phyloP scores from a whole-genome alignment of 495 filamentous ascomycete genomes.

The Neurospora sp. region DNA sequence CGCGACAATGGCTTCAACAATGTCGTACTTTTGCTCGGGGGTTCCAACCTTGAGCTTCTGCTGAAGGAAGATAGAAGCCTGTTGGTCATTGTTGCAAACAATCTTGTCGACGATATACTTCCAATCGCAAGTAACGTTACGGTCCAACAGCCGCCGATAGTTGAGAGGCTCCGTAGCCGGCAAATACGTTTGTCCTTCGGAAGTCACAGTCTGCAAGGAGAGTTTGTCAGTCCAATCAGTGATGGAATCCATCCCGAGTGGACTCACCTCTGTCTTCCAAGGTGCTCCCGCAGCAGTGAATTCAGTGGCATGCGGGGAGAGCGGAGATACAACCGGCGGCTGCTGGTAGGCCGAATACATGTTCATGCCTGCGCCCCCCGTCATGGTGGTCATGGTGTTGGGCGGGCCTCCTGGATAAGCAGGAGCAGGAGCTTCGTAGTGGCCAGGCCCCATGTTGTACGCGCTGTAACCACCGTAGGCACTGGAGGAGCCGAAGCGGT shows the following conservation, averaged over 20 bases:
- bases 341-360: constrained; percentile 56
- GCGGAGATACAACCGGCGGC: constrained; percentile 63
- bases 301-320: constrained; percentile 78
- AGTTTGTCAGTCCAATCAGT: constrained; percentile 6
- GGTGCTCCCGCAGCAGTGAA: constrained; percentile 46
- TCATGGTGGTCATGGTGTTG: constrained; percentile 16
- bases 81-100: constrained; percentile 97
- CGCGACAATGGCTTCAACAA: constrained; percentile 90
- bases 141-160: constrained; percentile 89
- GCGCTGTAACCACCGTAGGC: constrained; percentile 13
- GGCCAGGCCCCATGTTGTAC: constrained; percentile 18
- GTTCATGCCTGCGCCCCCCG: constrained; percentile 29
- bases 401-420: constrained; percentile 20
- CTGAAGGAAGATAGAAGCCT: constrained; percentile 96
- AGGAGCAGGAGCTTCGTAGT: constrained; percentile 22
- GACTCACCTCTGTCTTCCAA: constrained; percentile 46
- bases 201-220: constrained; percentile 28
- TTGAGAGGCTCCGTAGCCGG: constrained; percentile 85
- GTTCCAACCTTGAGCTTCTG: constrained; percentile 98
- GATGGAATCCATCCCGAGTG: neutral
- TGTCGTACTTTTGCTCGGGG: constrained; percentile 89
- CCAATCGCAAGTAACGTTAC: constrained; percentile 96
- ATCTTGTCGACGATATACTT: constrained; percentile 99
- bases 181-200: constrained; percentile 66
- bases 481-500: constrained; percentile 22